Evolutionary conservation across 257 asterid genomes (phyloP).

Genomic region (Handroanthus guayacan): DNA sequence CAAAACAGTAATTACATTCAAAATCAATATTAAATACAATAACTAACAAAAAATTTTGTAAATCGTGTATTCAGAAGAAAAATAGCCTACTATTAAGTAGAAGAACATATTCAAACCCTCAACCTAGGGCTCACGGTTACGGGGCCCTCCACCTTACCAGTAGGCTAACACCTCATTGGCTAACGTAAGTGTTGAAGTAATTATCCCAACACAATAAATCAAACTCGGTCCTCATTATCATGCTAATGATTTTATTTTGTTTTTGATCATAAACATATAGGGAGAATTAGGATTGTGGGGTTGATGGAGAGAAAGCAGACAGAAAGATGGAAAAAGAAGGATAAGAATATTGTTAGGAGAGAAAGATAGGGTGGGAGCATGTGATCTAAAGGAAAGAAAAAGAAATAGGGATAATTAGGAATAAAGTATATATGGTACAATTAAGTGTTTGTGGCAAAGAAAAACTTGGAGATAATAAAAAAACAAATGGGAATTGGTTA

Average conservation of each 20-base stretch:
- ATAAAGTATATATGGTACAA: constrained; percentile 41
- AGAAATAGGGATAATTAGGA: constrained; percentile 33
- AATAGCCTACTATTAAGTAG: too few relatives aligned
- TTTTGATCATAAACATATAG: not conserved
- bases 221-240: constrained; percentile 34
- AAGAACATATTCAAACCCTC: too few relatives aligned
- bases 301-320: constrained; percentile 49
- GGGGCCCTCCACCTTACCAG: too few relatives aligned
- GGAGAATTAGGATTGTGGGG: constrained; percentile 38
- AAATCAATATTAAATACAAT: too few relatives aligned
- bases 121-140: too few relatives aligned
- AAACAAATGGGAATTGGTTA: constrained; percentile 30
- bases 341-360: constrained; percentile 54
- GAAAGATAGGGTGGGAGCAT: constrained; percentile 60
- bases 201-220: not conserved
- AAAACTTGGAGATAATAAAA: constrained; percentile 5
- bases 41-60: too few relatives aligned
- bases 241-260: constrained; percentile 43
- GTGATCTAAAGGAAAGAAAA: constrained; percentile 58
- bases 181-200: too few relatives aligned
- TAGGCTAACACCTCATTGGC: too few relatives aligned
- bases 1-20: too few relatives aligned
- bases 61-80: too few relatives aligned
- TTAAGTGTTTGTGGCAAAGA: constrained; percentile 2
- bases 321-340: constrained; percentile 42